phyloP scores from a whole-genome alignment of 2,329 filamentous ascomycete genomes.

The Colletotrichum sublineola region DNA sequence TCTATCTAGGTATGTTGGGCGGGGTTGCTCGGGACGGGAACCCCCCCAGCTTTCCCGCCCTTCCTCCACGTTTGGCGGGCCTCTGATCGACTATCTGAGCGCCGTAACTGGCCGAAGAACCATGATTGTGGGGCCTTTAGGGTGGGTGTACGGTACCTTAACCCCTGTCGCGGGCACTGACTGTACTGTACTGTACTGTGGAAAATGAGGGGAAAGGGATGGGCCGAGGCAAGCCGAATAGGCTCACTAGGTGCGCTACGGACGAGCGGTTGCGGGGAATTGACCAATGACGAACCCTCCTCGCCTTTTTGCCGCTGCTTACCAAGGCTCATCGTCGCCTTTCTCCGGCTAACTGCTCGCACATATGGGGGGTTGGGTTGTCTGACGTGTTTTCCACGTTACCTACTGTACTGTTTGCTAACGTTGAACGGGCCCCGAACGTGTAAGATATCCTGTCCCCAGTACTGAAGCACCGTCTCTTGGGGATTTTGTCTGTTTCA shows the following conservation, averaged over 20 bases:
- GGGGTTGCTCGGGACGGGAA: constrained; percentile 10
- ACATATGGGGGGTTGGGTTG: not conserved
- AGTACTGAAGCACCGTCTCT: constrained; percentile 19
- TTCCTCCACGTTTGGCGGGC: constrained; percentile 38
- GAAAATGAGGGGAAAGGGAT: constrained; percentile 33
- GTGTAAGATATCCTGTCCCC: constrained; percentile 16
- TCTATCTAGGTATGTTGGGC: not conserved
- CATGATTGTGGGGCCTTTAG: no score
- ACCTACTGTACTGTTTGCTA: not conserved
- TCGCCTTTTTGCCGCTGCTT: constrained; percentile 31
- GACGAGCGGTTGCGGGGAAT: constrained; percentile 31
- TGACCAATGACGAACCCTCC: constrained; percentile 35
- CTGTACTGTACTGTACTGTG: constrained; percentile 4
- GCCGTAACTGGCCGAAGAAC: constrained; percentile 8
- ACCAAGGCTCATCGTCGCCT: constrained; percentile 32
- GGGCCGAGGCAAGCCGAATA: constrained; percentile 43
- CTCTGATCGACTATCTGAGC: constrained; percentile 3
- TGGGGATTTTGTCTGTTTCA: constrained; percentile 22
- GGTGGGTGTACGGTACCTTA: no score
- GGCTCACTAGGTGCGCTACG: not conserved
- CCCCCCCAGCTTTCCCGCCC: constrained; percentile 37
- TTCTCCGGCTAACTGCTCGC: constrained; percentile 22
- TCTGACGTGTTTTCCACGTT: constrained; percentile 20
- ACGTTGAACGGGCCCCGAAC: not conserved
- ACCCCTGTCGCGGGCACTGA: constrained; percentile 4